Percentiles rank a stretch among this genome's conserved stretches.
phyloP scores from a whole-genome alignment of 495 filamentous ascomycete species.

The Staphylotrichum longicolle region DNA sequence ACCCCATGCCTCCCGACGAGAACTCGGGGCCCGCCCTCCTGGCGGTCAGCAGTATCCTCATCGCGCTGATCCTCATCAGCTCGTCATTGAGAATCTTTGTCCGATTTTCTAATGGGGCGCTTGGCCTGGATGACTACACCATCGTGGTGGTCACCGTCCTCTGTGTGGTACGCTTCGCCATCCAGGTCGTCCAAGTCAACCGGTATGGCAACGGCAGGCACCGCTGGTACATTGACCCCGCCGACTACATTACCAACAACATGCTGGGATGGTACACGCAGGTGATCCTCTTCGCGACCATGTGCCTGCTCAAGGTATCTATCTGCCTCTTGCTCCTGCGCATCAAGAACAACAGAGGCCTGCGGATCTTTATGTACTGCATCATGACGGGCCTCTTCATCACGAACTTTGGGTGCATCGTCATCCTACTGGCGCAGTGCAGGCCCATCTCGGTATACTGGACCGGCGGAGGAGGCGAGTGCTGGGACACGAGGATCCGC shows the following conservation, averaged over 20 bases:
- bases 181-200: background rate
- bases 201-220: background rate
- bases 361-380: background rate
- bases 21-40: too few relatives aligned
- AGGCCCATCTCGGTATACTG: too few relatives aligned
- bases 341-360: background rate
- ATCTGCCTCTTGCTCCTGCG: background rate
- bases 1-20: too few relatives aligned
- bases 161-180: background rate
- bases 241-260: background rate
- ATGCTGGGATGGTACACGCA: background rate
- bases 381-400: background rate
- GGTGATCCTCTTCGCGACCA: background rate
- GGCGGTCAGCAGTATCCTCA: too few relatives aligned
- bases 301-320: background rate
- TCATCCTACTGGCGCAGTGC: too few relatives aligned
- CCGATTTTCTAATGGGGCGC: too few relatives aligned
- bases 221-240: background rate
- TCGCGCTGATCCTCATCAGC: too few relatives aligned
- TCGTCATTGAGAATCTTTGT: too few relatives aligned
- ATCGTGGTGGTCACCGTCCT: background rate
- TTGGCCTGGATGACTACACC: background rate
- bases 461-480: too few relatives aligned
- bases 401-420: too few relatives aligned
- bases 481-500: too few relatives aligned